phyloP scores from a whole-genome alignment of 2,329 filamentous ascomycete genomes.

The Calonectria pauciramosa region DNA sequence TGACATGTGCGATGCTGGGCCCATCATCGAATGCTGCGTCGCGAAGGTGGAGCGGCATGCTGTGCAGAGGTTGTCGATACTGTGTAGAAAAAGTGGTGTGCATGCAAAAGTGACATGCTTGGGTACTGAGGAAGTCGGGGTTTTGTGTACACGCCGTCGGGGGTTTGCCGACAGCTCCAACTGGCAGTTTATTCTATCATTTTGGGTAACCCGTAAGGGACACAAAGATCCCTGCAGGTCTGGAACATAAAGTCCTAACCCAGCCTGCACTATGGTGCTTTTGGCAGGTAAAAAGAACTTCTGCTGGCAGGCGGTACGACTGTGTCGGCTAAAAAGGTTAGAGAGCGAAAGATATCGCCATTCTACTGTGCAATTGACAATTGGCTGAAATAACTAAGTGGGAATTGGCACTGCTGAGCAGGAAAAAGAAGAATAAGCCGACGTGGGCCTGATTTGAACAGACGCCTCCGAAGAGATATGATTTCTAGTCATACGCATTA shows the following conservation, averaged over 20 bases:
- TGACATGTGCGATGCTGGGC: background rate
- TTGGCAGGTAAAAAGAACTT: background rate
- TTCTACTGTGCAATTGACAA: too few species aligned
- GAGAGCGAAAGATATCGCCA: too few species aligned
- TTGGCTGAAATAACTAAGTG: background rate
- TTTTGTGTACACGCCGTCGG: background rate
- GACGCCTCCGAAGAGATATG: conserved; percentile 31
- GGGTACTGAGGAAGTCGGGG: background rate
- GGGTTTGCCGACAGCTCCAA: background rate
- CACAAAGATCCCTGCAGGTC: background rate
- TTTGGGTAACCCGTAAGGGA: background rate
- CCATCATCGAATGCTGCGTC: background rate
- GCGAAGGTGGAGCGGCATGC: background rate
- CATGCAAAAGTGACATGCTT: background rate
- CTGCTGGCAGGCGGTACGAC: background rate
- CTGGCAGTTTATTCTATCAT: background rate
- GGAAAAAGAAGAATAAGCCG: conserved; percentile 1
- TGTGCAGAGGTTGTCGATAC: background rate
- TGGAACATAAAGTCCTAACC: background rate
- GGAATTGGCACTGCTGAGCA: background rate
- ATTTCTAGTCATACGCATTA: conserved; percentile 33
- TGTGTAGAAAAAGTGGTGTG: background rate
- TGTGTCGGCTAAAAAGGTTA: background rate
- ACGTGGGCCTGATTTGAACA: conserved; percentile 30
- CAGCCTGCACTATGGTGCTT: background rate